A percentile compares a stretch with the other conserved stretches of the same genome.
Evolutionary conservation across 2,329 filamentous ascomycete genomes (phyloP).

Genomic region (Clarireedia paspali): DNA sequence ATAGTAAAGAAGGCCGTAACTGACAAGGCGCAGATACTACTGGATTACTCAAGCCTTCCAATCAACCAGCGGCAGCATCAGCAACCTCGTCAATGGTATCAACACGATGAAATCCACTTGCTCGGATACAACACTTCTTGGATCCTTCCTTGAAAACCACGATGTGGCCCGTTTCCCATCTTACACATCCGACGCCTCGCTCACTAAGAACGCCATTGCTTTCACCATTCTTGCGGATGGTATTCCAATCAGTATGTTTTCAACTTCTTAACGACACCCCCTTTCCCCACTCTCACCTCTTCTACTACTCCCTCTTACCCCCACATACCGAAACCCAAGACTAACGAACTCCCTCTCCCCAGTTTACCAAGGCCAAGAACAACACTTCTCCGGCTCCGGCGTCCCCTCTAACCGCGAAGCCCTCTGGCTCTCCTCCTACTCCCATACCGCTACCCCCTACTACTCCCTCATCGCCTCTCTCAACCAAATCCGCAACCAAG

Average conservation of each 20-base stretch:
- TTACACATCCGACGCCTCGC: slow-evolving; percentile 18
- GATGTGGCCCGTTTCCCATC: slow-evolving; percentile 22
- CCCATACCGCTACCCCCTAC: slow-evolving; percentile 28
- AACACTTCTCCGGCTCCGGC: slow-evolving; percentile 35
- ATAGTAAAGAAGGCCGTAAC: neutral
- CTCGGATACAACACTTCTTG: slow-evolving; percentile 32
- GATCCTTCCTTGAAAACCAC: slow-evolving; percentile 35
- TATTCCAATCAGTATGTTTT: slow-evolving; percentile 36
- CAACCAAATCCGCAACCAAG: slow-evolving; percentile 24
- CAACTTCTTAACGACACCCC: neutral
- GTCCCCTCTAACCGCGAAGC: slow-evolving; percentile 39
- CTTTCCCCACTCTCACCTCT: neutral
- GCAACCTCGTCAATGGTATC: slow-evolving; percentile 25
- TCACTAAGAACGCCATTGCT: slow-evolving; percentile 40
- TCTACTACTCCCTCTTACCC: neutral
- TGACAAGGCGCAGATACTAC: slow-evolving; percentile 24
- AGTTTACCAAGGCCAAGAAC: slow-evolving; percentile 47
- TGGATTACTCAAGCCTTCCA: slow-evolving; percentile 25
- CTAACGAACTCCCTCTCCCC: neutral
- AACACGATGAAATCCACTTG: slow-evolving; percentile 23
- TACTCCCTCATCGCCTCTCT: slow-evolving; percentile 32
- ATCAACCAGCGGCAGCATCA: slow-evolving; percentile 24
- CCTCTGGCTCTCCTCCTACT: slow-evolving; percentile 35
- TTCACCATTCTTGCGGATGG: slow-evolving; percentile 44
- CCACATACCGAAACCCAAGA: too few species aligned